A percentile compares a stretch with the other conserved stretches of the same genome.
Evolutionary conservation across 2,329 filamentous ascomycete genomes (phyloP).

Genomic region (Cordyceps javanica): DNA sequence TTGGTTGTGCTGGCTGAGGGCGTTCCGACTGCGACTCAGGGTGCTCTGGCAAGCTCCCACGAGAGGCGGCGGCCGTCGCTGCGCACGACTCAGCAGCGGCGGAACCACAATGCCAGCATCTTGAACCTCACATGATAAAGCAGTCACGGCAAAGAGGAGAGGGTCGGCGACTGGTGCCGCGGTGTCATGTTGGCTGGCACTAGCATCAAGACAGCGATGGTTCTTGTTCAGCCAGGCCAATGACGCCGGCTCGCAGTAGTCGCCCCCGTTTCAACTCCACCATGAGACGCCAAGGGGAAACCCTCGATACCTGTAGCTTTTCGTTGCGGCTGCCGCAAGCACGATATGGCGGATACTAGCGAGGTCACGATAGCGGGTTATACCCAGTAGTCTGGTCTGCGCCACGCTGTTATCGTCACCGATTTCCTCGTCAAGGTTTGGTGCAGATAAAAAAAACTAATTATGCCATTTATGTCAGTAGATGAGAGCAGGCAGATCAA

Average conservation of each 20-base stretch:
- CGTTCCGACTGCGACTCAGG: neutral
- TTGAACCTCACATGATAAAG: neutral
- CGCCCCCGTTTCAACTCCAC: neutral
- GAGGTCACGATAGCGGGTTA: neutral
- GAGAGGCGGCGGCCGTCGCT: neutral
- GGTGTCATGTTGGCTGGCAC: neutral
- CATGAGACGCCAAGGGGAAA: constrained; percentile 1
- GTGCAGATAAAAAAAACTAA: too few species aligned
- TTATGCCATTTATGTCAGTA: too few species aligned
- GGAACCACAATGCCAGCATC: neutral
- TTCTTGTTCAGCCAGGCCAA: neutral
- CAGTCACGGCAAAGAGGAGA: neutral
- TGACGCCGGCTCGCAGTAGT: neutral
- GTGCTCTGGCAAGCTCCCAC: neutral
- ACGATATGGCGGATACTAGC: neutral
- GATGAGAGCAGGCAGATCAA: too few species aligned
- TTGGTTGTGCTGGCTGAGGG: neutral
- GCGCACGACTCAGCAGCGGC: neutral
- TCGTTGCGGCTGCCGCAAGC: neutral
- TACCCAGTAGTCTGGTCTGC: neutral
- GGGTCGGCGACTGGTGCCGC: neutral
- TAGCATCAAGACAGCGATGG: neutral
- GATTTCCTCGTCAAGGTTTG: neutral
- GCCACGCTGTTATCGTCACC: neutral
- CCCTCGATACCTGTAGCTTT: neutral